Evolutionary conservation across 371 early-diverging fungal species (phyloP).

Genomic region (Rhizomucor miehei): DNA sequence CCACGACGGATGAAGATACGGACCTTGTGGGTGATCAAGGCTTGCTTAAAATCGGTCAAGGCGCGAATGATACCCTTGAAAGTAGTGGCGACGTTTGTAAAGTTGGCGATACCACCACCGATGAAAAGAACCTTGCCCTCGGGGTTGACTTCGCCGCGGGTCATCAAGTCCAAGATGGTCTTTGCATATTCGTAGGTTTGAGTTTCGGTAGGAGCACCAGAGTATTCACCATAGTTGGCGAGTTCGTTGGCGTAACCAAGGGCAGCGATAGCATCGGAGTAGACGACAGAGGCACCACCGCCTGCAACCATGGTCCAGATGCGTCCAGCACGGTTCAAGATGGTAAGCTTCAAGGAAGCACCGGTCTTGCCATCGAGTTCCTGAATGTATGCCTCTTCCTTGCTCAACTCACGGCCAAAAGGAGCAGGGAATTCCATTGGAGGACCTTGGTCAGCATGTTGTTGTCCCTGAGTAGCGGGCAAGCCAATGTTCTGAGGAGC

Average conservation of each 20-base stretch:
- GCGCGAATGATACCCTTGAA: slow-evolving; percentile 98
- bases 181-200: slow-evolving; percentile 98
- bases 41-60: slow-evolving; percentile 86
- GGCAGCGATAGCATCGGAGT: slow-evolving; percentile 96
- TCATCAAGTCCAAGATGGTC: slow-evolving; percentile 97
- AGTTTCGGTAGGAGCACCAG: slow-evolving; percentile 96
- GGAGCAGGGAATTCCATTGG: slow-evolving; percentile 97
- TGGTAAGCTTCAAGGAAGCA: slow-evolving; percentile 95
- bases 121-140: slow-evolving; percentile 95
- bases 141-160: slow-evolving; percentile 77
- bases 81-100: slow-evolving; percentile 97
- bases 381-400: slow-evolving; percentile 96
- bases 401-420: slow-evolving; percentile 94
- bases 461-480: slow-evolving; percentile 28
- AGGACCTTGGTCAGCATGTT: slow-evolving; percentile 74
- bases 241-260: slow-evolving; percentile 91
- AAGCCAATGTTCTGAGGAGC: slow-evolving; percentile 62
- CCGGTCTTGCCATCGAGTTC: slow-evolving; percentile 98
- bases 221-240: slow-evolving; percentile 99
- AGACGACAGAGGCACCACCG: slow-evolving; percentile 97
- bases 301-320: slow-evolving; percentile 99
- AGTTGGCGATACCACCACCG: slow-evolving; percentile 99
- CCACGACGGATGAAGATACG: slow-evolving; percentile 96
- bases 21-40: slow-evolving; percentile 82
- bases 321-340: slow-evolving; percentile 91